phyloP scores from a whole-genome alignment of 129 eudicot genomes.

The Centaurea solstitialis region DNA sequence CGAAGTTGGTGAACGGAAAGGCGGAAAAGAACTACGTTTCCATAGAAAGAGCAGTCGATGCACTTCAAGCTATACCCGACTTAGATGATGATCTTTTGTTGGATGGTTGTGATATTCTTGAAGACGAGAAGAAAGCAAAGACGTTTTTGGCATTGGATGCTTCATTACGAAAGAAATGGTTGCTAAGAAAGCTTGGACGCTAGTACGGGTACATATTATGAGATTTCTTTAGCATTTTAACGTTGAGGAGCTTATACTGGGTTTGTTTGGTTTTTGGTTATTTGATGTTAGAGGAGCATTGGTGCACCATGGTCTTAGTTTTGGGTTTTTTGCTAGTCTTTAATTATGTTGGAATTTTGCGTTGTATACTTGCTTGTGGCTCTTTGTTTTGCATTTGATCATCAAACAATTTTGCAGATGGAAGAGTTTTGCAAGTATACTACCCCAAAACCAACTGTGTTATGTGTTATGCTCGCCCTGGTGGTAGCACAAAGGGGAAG shows the following conservation, averaged over 20 bases:
- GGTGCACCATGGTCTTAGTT: background rate
- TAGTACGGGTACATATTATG: slow-evolving; percentile 18
- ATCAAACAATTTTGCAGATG: background rate
- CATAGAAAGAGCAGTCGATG: slow-evolving; percentile 52
- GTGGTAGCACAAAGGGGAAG: background rate
- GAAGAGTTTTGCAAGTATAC: background rate
- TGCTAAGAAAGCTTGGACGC: slow-evolving; percentile 56
- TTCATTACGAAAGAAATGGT: slow-evolving; percentile 56
- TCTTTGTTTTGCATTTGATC: background rate
- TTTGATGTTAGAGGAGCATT: background rate
- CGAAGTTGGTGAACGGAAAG: slow-evolving; percentile 35
- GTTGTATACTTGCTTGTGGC: background rate
- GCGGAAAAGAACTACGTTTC: slow-evolving; percentile 21
- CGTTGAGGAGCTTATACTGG: background rate
- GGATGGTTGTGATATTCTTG: slow-evolving; percentile 61
- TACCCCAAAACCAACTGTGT: background rate
- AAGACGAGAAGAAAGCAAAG: slow-evolving; percentile 63
- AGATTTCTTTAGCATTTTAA: background rate
- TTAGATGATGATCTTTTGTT: slow-evolving; percentile 58
- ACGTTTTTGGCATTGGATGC: slow-evolving; percentile 61
- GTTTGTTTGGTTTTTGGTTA: background rate
- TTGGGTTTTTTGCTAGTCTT: background rate
- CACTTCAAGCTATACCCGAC: slow-evolving; percentile 62
- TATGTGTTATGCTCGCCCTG: background rate
- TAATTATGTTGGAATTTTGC: too few species aligned